A percentile compares a stretch with the other conserved stretches of the same genome.
phyloP scores from a whole-genome alignment of 129 eudicot species.

The Helianthus annuus region DNA sequence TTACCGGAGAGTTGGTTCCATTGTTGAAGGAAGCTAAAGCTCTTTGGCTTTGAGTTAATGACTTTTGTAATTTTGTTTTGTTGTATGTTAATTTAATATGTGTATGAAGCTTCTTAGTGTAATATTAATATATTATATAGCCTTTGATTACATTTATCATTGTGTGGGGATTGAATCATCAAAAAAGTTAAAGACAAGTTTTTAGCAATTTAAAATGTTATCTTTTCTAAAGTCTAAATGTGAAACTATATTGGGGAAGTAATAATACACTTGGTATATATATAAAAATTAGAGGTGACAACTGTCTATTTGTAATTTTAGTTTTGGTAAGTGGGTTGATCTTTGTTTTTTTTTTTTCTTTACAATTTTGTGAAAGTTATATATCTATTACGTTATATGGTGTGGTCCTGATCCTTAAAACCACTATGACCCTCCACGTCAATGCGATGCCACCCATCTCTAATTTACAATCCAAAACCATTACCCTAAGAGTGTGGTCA shows the following conservation, averaged over 20 bases:
- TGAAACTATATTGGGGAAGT: background rate
- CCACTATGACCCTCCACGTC: too few relatives aligned
- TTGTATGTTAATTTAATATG: background rate
- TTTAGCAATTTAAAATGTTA: background rate
- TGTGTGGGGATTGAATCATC: background rate
- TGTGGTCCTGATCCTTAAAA: too few relatives aligned
- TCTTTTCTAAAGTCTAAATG: background rate
- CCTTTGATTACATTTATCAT: background rate
- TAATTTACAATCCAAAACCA: too few relatives aligned
- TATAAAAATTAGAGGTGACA: background rate
- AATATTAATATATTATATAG: background rate
- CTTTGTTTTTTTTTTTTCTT: background rate
- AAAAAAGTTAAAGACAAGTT: too few relatives aligned
- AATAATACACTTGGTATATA: background rate
- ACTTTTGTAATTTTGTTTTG: background rate
- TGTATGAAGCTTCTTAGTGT: background rate
- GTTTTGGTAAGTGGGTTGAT: background rate
- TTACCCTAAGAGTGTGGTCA: too few relatives aligned
- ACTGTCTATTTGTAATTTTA: background rate
- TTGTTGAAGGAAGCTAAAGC: conserved; percentile 68
- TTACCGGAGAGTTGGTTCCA: conserved; percentile 80
- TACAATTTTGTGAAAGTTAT: background rate
- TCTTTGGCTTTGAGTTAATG: conserved; percentile 67
- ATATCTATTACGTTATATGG: background rate
- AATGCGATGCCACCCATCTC: too few relatives aligned